phyloP scores from a whole-genome alignment of 1,284 basidiomycete species.

The Puccinia triticina region DNA sequence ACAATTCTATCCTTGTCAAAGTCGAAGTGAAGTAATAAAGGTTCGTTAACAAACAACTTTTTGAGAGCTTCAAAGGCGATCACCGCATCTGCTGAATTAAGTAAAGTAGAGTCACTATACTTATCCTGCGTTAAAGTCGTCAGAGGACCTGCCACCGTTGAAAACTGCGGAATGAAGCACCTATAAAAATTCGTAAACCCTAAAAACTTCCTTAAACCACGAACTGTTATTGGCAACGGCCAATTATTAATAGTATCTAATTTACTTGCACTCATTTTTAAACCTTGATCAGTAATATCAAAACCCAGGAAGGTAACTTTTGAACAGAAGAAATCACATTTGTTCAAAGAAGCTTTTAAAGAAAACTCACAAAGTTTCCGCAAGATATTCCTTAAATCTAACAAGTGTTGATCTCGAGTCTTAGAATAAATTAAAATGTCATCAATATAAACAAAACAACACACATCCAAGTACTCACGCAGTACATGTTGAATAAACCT shows the following conservation, averaged over 20 bases:
- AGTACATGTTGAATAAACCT: conserved; percentile 52
- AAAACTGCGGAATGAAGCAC: conserved; percentile 20
- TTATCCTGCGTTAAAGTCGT: not conserved
- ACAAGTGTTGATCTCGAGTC: too few species aligned
- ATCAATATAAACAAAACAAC: conserved; percentile 57
- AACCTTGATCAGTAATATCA: not conserved
- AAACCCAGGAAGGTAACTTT: too few species aligned
- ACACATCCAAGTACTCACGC: conserved; percentile 56
- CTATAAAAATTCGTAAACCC: too few species aligned
- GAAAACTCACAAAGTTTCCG: too few species aligned
- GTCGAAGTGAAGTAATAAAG: not conserved
- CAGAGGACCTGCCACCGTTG: conserved; percentile 12
- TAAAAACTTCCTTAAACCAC: too few species aligned
- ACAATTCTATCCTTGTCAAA: not conserved
- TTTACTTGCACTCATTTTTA: not conserved
- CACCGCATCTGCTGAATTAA: not conserved
- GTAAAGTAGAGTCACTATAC: not conserved
- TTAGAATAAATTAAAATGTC: too few species aligned
- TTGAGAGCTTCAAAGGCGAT: not conserved
- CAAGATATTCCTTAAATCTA: too few species aligned
- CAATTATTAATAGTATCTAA: not conserved
- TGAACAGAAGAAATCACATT: not conserved
- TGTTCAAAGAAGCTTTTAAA: too few species aligned
- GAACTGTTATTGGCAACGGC: not conserved
- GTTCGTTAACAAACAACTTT: not conserved